phyloP scores from a whole-genome alignment of 1,284 basidiomycete species.

The Golubevia sp. region DNA sequence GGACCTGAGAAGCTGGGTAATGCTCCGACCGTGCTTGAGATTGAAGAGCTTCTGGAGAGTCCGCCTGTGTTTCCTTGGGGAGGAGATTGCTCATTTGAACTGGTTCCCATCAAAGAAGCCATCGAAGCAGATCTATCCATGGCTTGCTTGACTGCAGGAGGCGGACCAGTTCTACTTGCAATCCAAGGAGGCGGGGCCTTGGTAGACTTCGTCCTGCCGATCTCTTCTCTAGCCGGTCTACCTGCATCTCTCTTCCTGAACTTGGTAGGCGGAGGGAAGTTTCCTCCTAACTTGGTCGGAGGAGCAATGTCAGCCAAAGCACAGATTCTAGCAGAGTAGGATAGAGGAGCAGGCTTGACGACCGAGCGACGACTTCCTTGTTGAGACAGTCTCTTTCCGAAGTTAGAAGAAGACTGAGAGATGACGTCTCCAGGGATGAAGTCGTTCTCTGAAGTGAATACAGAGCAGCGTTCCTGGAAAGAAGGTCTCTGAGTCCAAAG shows the following conservation, averaged over 20 bases:
- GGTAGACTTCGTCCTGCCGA: background rate
- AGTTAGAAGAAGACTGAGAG: conserved; percentile 2
- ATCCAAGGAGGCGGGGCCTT: conserved; percentile 29
- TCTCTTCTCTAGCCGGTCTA: background rate
- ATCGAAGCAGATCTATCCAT: background rate
- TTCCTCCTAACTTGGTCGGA: conserved; percentile 13
- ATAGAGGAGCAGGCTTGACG: conserved; percentile 7
- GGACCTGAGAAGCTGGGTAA: background rate
- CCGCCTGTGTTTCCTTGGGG: background rate
- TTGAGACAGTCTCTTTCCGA: background rate
- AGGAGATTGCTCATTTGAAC: background rate
- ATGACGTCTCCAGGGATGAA: conserved; percentile 19
- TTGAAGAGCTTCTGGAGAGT: background rate
- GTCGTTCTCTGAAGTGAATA: conserved; percentile 14
- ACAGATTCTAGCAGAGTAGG: conserved; percentile 21
- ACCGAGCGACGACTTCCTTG: background rate
- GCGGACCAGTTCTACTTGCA: conserved; percentile 10
- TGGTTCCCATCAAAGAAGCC: background rate
- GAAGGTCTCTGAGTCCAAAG: conserved; percentile 18
- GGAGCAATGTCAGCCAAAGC: conserved; percentile 26
- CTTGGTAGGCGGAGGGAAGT: conserved; percentile 9
- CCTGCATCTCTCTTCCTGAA: conserved; percentile 14
- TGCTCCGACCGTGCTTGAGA: background rate
- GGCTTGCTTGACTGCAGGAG: background rate
- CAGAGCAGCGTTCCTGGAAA: conserved; percentile 12